Percentiles rank a stretch among this genome's conserved stretches.
Evolutionary conservation across 371 early-diverging fungal genomes (phyloP).

Genomic region (Smittium culicis): DNA sequence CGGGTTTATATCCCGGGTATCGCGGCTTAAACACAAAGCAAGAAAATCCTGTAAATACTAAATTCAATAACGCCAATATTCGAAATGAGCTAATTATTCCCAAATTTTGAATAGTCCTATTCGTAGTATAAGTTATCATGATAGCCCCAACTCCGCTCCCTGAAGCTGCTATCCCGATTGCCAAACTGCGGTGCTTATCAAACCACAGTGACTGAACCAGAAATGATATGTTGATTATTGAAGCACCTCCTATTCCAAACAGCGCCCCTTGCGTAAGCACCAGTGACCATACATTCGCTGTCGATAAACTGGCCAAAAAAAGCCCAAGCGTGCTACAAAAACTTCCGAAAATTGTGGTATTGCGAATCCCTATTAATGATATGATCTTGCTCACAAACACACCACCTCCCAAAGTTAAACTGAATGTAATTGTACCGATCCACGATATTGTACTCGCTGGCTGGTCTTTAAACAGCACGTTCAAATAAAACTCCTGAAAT

Average conservation of each 20-base stretch:
- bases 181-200: slow-evolving; percentile 46
- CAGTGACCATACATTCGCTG: slow-evolving; percentile 50
- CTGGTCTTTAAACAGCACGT: neutral
- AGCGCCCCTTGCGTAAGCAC: slow-evolving; percentile 52
- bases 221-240: slow-evolving; percentile 33
- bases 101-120: slow-evolving; percentile 32
- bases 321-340: slow-evolving; percentile 38
- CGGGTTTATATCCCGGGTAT: slow-evolving; percentile 12
- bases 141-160: slow-evolving; percentile 63
- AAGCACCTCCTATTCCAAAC: slow-evolving; percentile 50
- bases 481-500: slow-evolving; percentile 7
- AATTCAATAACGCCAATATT: slow-evolving; percentile 37
- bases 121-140: slow-evolving; percentile 41
- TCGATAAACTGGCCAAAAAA: slow-evolving; percentile 44
- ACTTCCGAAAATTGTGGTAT: slow-evolving; percentile 15
- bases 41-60: slow-evolving; percentile 28
- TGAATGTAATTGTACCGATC: slow-evolving; percentile 5
- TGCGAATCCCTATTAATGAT: slow-evolving; percentile 6
- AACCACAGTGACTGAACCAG: slow-evolving; percentile 61
- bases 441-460: neutral
- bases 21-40: slow-evolving; percentile 30
- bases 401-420: slow-evolving; percentile 25
- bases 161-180: slow-evolving; percentile 50
- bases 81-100: slow-evolving; percentile 45
- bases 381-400: neutral